Percentiles rank a stretch among this genome's conserved stretches.
Conservation (phyloP, 148 eudicot species). For the Camellia japonica region DNA sequence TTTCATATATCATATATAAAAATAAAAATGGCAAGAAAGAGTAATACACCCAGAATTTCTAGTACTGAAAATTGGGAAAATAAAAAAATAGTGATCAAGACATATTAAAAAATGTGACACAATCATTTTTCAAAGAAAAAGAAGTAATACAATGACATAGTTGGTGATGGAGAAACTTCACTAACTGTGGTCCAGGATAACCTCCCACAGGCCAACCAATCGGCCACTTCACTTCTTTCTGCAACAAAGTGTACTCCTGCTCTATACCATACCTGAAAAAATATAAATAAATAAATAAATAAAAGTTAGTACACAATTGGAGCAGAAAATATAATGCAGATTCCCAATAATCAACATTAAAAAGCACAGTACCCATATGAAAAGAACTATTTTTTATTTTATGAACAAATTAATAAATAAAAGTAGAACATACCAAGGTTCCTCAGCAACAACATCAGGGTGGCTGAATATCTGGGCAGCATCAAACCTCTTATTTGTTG, state of each 20-base stretch:
- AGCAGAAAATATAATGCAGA: background rate
- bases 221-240: conserved; percentile 53
- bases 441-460: conserved; percentile 45
- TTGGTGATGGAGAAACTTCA: too few relatives aligned
- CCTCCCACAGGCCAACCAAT: conserved; percentile 62
- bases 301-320: too few relatives aligned
- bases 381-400: background rate
- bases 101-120: background rate
- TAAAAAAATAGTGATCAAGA: too few relatives aligned
- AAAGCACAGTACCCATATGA: background rate
- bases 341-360: background rate
- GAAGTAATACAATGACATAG: background rate
- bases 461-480: conserved; percentile 52
- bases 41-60: background rate
- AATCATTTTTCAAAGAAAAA: background rate
- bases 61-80: background rate
- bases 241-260: conserved; percentile 54
- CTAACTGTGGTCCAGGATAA: conserved; percentile 58
- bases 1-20: too few relatives aligned
- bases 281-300: background rate
- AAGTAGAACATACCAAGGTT: conserved; percentile 38
- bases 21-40: too few relatives aligned
- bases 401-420: background rate
- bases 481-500: conserved; percentile 49
- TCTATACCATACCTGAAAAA: conserved; percentile 40